These are phyloP conservation scores for Babesia bigemina DNA, from an alignment of 169 alveolate genomes.

Conservation along the genomic window DNA sequence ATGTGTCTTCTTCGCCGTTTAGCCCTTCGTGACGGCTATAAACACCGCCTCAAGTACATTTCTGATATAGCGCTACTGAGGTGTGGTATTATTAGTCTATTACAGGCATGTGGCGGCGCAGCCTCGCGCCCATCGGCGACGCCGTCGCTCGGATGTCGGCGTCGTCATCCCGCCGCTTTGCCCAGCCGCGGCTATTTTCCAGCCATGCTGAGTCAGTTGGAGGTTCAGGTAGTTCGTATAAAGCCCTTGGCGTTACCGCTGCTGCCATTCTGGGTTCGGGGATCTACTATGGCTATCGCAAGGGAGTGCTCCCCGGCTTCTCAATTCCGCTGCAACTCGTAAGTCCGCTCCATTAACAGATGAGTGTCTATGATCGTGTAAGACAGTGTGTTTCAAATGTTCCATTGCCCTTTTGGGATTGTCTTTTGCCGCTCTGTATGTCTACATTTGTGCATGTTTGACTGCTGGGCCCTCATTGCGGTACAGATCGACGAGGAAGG, in stretches of 20 bases:
- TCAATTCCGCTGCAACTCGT: constrained; percentile 27
- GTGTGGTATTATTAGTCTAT: too few relatives aligned
- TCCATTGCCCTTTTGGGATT: background rate
- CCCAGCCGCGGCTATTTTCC: background rate
- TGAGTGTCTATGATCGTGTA: too few relatives aligned
- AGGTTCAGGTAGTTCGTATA: background rate
- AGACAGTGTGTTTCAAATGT: too few relatives aligned
- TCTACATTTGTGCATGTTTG: background rate
- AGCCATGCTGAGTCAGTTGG: background rate
- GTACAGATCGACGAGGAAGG: constrained; percentile 55
- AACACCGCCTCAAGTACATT: too few relatives aligned
- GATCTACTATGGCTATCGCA: constrained; percentile 18
- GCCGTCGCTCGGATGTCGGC: background rate
- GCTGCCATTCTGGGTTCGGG: constrained; percentile 10
- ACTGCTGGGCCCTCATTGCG: background rate
- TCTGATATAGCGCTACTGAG: background rate
- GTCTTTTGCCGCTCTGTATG: background rate
- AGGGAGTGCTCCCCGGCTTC: constrained; percentile 12
- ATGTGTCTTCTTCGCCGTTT: background rate
- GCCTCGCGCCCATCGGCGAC: background rate
- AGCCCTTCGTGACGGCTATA: background rate
- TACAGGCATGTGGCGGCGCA: background rate
- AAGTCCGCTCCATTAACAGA: background rate
- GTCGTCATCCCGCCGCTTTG: background rate
- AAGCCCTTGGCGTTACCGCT: background rate